Evolutionary conservation across 768 basidiomycete species (phyloP), one percentile per base, ranked within the genome.

Genomic region (Podaxis pistillaris): DNA sequence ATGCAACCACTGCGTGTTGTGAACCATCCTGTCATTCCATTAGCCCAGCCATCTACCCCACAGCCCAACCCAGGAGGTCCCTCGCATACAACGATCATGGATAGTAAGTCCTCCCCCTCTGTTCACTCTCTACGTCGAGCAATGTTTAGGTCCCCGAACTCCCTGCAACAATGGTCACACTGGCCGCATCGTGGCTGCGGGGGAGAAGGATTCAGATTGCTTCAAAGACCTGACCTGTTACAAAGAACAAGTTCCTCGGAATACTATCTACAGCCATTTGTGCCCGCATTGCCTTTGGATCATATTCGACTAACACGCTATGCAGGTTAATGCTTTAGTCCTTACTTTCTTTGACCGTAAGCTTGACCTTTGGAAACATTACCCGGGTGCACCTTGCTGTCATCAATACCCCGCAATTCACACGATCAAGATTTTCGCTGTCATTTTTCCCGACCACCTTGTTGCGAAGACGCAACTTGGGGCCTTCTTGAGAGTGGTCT

Each of bases 241-340:
- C 46, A 47, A 37, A 26, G 26, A 13, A 15, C 6, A 52, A 17
- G 9, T 36, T 24, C 13, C 24, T 50, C 46, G 13, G 4, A 51
- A 30, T n/a, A 28, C 54, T 51, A 12, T 24, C 44, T 46, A 56
- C 19, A 44, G 26, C 19, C 46, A 17, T 40, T 28, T 38, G 7
- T 26, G 30, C 24, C 54, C 41, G 24, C 17, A 2, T 59, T 36
- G 30, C 17, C 49, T 24, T 36, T 19, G 12, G 54, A 56, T 19
- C 54, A 62, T 47, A 22, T 41, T 22, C 67, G 15, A 70, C 65
- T 49, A 77, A 74, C 77, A 78, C 54, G 79, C 76, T 3, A 76
- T 79, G 9, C 78, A 78, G 63, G 74, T 75, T 4, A 69, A 72
- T 33, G 68, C 75, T 0, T 64, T 72, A 7, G 69, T 69, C 60